phyloP scores from a whole-genome alignment of 106 monocot species.

The Iris macrosiphon region DNA sequence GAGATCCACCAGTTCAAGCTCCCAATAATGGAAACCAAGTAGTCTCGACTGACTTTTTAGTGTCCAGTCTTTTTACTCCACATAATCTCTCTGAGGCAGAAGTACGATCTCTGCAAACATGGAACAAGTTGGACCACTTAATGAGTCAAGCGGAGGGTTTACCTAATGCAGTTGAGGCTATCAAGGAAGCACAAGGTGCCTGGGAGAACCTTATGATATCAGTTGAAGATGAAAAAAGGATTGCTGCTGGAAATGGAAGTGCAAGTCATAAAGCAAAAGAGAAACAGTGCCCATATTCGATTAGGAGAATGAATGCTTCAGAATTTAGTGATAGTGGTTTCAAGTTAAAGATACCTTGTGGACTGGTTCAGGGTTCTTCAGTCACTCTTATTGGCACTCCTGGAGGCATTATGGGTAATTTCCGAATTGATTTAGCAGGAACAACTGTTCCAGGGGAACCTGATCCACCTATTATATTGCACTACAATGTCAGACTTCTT shows the following conservation, averaged over 20 bases:
- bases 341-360: conserved; percentile 86
- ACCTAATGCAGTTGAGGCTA: conserved; percentile 70
- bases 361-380: conserved; percentile 89
- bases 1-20: conserved; percentile 24
- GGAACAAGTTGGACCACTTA: conserved; percentile 58
- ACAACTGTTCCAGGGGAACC: conserved; percentile 75
- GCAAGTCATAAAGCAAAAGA: conserved; percentile 35
- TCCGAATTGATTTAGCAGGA: conserved; percentile 71
- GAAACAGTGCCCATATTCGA: conserved; percentile 87
- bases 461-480: conserved; percentile 78
- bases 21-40: conserved; percentile 38
- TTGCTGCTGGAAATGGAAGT: no score
- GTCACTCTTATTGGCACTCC: conserved; percentile 87
- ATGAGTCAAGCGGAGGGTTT: conserved; percentile 34
- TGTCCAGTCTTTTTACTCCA: conserved; percentile 26
- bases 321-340: conserved; percentile 27
- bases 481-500: conserved; percentile 81
- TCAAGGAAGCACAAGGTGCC: conserved; percentile 63
- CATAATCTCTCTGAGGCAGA: conserved; percentile 57
- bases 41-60: conserved; percentile 32
- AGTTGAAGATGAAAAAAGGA: conserved; percentile 42
- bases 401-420: conserved; percentile 69
- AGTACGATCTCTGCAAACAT: conserved; percentile 53
- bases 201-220: conserved; percentile 69
- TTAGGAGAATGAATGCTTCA: conserved; percentile 76